Evolutionary conservation across 306 rosid genomes (phyloP), one percentile per base, ranked within the genome.

Genomic region (Acacia melanoxylon): DNA sequence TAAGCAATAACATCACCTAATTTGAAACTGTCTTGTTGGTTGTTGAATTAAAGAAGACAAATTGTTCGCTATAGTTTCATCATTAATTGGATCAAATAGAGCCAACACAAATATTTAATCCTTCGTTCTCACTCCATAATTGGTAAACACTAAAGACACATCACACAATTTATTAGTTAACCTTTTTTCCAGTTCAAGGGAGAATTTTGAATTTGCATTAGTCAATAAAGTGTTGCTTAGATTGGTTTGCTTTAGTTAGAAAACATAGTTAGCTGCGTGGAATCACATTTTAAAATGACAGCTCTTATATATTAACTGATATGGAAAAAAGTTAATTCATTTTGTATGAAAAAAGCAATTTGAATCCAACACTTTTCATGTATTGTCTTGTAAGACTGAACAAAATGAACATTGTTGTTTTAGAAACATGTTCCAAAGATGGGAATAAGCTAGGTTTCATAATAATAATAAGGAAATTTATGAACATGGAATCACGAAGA

Each of bases 1-100:
- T 70, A 80, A 77, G 77, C 80, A 79, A 75, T 15, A 16, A 19
- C 4, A 19, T n/a, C 72, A 22, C 69, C 71, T 72, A 76, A 44
- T 65, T 52, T 80, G 51, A 75, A 83, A 67, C 70, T 77, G 66
- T 66, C 80, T 80, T 78, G 49, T 73, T 80, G 63, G 82, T 83
- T 83, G 85, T 86, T 86, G 84, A 56, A n/a, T 56, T 29, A 29
- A 31, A n/a, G 46, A 63, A 66, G 71, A 66, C 13, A 29, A 41
- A 61, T 61, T 2, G 67, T 19, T 74, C 6, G 22, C n/a, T 31
- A 31, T 42, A 69, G 74, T 51, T 69, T 74, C 44, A 70, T 83
- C 67, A 79, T 41, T 62, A 0, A 15, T 51, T 58, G 31, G 2
- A 58, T 58, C 33, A 31, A 35, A 35, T 54, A 6, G 52, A n/a